Percentiles rank a stretch among this genome's conserved stretches.
Conservation (phyloP, 2,329 filamentous ascomycete species). For the Claviceps sorghi region DNA sequence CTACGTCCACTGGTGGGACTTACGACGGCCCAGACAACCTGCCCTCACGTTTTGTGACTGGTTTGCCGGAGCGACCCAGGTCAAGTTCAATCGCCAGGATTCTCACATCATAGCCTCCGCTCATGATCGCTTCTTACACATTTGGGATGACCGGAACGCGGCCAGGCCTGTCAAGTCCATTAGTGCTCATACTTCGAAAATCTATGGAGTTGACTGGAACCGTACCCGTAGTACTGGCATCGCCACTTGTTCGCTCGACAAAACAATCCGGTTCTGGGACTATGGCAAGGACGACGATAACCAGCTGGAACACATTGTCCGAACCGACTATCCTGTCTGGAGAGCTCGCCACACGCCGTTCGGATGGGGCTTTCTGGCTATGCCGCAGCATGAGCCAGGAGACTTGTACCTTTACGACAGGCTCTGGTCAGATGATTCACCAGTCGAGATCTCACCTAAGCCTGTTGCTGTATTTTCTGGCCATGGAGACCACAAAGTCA, state of each 20-base stretch:
- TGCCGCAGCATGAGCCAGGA: conserved; percentile 81
- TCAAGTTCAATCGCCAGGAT: conserved; percentile 86
- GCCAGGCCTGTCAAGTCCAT: conserved; percentile 70
- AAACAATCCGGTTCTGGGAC: conserved; percentile 89
- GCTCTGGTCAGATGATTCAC: conserved; percentile 29
- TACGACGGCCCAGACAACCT: conserved; percentile 58
- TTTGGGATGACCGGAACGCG: conserved; percentile 79
- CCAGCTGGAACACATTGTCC: conserved; percentile 60
- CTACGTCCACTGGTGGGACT: conserved; percentile 85
- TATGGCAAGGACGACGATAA: conserved; percentile 48
- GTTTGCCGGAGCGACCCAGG: conserved; percentile 85
- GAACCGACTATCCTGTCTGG: conserved; percentile 78
- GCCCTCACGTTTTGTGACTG: conserved; percentile 78
- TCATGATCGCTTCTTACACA: conserved; percentile 73
- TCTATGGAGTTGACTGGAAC: conserved; percentile 93
- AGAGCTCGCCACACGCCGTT: conserved; percentile 84
- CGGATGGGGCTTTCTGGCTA: conserved; percentile 69
- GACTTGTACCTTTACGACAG: conserved; percentile 75
- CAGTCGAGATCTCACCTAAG: conserved; percentile 27
- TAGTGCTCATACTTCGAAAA: conserved; percentile 78
- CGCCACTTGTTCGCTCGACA: conserved; percentile 80
- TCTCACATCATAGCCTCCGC: conserved; percentile 79
- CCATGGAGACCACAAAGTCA: conserved; percentile 55
- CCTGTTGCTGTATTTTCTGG: conserved; percentile 46
- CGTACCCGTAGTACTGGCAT: conserved; percentile 56